A percentile compares a stretch with the other conserved stretches of the same genome.
phyloP scores from a whole-genome alignment of 2,329 filamentous ascomycete genomes.

The Colletotrichum orchidophilum region DNA sequence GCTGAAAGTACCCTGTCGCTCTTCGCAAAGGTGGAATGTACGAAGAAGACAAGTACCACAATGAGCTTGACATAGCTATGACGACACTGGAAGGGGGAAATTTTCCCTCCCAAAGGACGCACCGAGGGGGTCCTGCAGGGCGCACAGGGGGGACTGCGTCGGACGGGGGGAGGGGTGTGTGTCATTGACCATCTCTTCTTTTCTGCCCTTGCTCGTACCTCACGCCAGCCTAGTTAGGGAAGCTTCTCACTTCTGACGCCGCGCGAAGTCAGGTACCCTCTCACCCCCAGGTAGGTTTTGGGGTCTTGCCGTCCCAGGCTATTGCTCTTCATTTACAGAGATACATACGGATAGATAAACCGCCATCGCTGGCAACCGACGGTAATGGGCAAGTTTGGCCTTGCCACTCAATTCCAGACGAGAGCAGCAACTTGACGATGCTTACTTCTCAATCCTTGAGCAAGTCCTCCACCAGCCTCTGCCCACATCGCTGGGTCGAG shows the following conservation, averaged over 20 bases:
- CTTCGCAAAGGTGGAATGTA: background rate
- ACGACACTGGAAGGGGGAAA: slow-evolving; percentile 26
- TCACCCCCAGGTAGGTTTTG: background rate
- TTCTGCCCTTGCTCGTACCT: background rate
- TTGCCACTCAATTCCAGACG: too few species aligned
- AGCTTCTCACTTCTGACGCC: background rate
- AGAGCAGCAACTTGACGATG: background rate
- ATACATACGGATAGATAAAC: background rate
- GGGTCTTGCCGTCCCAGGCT: background rate
- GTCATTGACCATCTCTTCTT: background rate
- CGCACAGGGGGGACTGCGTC: slow-evolving; percentile 12
- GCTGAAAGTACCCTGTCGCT: background rate
- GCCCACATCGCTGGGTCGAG: background rate
- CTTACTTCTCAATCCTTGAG: background rate
- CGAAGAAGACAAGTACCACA: background rate
- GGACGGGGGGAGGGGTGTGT: background rate
- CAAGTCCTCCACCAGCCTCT: background rate
- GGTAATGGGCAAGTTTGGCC: background rate
- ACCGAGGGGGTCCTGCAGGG: slow-evolving; percentile 25
- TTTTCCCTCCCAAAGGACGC: slow-evolving; percentile 13
- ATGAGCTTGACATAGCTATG: slow-evolving; percentile 27
- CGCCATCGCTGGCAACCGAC: background rate
- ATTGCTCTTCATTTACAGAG: background rate
- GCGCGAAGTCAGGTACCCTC: slow-evolving; percentile 4
- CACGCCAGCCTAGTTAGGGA: background rate